These are phyloP conservation scores for Trametes punicea DNA, from an alignment of 768 basidiomycete species.

Conservation along the genomic window DNA sequence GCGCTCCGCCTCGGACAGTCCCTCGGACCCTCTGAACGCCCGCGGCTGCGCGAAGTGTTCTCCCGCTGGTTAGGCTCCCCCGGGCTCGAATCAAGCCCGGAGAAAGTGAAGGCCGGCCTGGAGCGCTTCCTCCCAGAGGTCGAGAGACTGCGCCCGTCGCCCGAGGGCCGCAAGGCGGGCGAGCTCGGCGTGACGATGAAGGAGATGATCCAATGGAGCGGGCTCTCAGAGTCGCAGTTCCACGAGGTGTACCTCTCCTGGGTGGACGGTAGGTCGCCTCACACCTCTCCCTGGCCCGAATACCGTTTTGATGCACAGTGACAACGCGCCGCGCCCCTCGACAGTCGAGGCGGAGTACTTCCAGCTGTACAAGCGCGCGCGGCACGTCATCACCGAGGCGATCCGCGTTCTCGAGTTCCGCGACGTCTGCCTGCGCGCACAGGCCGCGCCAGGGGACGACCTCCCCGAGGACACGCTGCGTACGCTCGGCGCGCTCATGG, in stretches of 20 bases:
- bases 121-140: slow-evolving; percentile 45
- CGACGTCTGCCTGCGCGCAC: slow-evolving; percentile 48
- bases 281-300: not conserved
- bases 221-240: slow-evolving; percentile 53
- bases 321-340: not conserved
- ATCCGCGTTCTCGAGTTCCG: slow-evolving; percentile 79
- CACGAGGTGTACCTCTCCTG: slow-evolving; percentile 69
- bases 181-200: slow-evolving; percentile 64
- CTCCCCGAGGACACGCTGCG: slow-evolving; percentile 34
- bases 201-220: slow-evolving; percentile 68
- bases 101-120: slow-evolving; percentile 45
- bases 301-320: not conserved
- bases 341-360: slow-evolving; percentile 80
- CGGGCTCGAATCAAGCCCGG: slow-evolving; percentile 39
- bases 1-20: slow-evolving; percentile 52
- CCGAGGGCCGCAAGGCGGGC: slow-evolving; percentile 23
- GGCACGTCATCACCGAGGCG: slow-evolving; percentile 80
- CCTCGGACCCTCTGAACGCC: slow-evolving; percentile 42
- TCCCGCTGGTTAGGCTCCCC: slow-evolving; percentile 41
- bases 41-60: slow-evolving; percentile 67
- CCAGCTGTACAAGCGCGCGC: slow-evolving; percentile 78
- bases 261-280: slow-evolving; percentile 61
- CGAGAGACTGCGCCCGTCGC: slow-evolving; percentile 49
- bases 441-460: slow-evolving; percentile 19
- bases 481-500: slow-evolving; percentile 69